Evolutionary conservation across 2,329 filamentous ascomycete genomes (phyloP), one percentile per base, ranked within the genome.

Genomic region (Sporothrix sp.): DNA sequence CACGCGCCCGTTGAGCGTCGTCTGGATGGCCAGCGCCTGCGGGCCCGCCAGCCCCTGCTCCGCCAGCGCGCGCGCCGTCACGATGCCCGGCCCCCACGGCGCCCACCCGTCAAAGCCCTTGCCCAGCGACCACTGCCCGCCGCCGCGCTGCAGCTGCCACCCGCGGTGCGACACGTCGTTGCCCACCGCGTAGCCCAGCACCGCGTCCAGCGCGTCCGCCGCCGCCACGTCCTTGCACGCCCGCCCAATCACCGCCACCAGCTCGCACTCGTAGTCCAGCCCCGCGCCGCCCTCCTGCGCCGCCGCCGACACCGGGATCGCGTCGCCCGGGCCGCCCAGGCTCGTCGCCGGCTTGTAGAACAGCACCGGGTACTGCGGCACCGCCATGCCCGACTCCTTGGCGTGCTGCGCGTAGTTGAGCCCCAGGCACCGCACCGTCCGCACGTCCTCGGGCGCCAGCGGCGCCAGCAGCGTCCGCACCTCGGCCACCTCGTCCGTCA

Each of bases 141-240:
- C 81, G 14, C 82, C 82, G 36, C 72, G 74, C 63, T 81, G 76
- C 54, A 85, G 65, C 66, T 87, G 84, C 82, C 84, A 89, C 57
- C 87, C 83, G 36, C 85, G 79, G 66, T 87, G 84, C 10, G 82
- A 87, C n/a, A 91, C 76, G 63, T 91, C 86, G 65, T 91, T 86
- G 49, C 85, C 84, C 30, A 86, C 76, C 2, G 81, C 73, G 62
- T 89, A 90, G 5, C 86, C 86, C 2, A 88, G 70, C 3, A 90
- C 82, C 59, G 86, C 82, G 48, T 82, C 69, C n/a, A 89, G 68
- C 0, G 85, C 85, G 20, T 77, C 65, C 1, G 71, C 70, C 65
- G 85, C 82, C 1, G 78, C 64, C 11, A 90, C 80, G 61, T 88
- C 74, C 38, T 70, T 66, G 53, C 80, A 83, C 53, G 75, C 69